These are phyloP conservation scores for Golubevia sp. DNA, from an alignment of 1,284 basidiomycete species.

Conservation along the genomic window DNA sequence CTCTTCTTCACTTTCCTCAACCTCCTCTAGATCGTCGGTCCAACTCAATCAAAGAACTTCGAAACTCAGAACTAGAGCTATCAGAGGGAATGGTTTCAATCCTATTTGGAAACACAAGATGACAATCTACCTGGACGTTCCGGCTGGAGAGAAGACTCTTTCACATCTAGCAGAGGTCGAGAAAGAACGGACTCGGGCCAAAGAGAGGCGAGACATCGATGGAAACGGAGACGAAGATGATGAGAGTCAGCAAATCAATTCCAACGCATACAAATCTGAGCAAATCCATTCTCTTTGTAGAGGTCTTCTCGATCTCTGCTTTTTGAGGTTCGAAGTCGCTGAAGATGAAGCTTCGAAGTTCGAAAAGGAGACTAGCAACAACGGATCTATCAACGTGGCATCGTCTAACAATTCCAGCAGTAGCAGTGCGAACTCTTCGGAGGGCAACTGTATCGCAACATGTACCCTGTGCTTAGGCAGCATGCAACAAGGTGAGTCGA, in stretches of 20 bases:
- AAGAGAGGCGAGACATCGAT: constrained; percentile 4
- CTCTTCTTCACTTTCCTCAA: not conserved
- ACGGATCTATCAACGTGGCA: not conserved
- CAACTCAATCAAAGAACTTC: too few relatives aligned
- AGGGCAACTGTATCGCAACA: not conserved
- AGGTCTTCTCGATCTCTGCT: constrained; percentile 53
- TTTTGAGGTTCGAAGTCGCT: constrained; percentile 50
- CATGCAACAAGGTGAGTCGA: constrained; percentile 1
- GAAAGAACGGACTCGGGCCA: constrained; percentile 4
- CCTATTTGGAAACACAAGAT: constrained; percentile 45
- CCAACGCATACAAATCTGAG: not conserved
- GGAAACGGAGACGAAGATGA: not conserved
- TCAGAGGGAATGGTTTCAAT: constrained; percentile 49
- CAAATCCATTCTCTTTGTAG: constrained; percentile 19
- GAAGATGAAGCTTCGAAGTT: constrained; percentile 25
- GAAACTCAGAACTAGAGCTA: constrained; percentile 20
- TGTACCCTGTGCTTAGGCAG: not conserved
- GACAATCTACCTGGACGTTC: constrained; percentile 38
- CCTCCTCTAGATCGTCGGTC: too few relatives aligned
- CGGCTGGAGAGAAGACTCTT: constrained; percentile 19
- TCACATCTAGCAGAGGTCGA: constrained; percentile 13
- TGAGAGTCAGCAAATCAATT: not conserved
- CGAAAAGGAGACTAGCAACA: not conserved
- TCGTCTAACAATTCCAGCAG: constrained; percentile 3
- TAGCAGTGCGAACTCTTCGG: constrained; percentile 33